A percentile compares a stretch with the other conserved stretches of the same genome.
phyloP scores from a whole-genome alignment of 1,139 yeast species.

The Lodderomyces oxycetoniae region DNA sequence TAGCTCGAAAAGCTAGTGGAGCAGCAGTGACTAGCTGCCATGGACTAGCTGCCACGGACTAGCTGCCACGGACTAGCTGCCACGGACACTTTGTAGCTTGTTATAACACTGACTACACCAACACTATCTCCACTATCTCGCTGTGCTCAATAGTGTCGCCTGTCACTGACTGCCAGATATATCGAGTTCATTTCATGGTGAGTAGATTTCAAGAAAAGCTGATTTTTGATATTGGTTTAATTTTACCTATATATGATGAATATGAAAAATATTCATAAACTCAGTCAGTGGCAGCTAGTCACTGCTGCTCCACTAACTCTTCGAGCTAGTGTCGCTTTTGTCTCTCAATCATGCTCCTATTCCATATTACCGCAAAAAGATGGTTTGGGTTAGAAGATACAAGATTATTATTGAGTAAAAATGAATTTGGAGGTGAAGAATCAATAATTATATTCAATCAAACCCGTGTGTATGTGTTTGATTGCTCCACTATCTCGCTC shows the following conservation, averaged over 20 bases:
- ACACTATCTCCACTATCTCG: too few species aligned
- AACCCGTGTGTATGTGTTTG: too few species aligned
- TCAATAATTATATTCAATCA: slow-evolving; percentile 33
- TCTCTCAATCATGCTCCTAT: slow-evolving; percentile 17
- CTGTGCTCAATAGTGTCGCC: too few species aligned
- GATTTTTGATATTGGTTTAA: slow-evolving; percentile 22
- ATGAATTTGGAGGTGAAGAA: slow-evolving; percentile 27
- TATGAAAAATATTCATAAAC: slow-evolving; percentile 11
- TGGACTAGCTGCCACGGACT: too few species aligned
- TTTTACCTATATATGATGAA: slow-evolving; percentile 15
- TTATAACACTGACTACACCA: too few species aligned
- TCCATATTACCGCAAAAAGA: slow-evolving; percentile 14
- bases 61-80: too few species aligned
- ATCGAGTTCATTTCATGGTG: slow-evolving; percentile 42
- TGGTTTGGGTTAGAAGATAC: slow-evolving; percentile 49
- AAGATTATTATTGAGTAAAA: slow-evolving; percentile 29
- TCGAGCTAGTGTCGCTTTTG: slow-evolving; percentile 28
- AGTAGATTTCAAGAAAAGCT: slow-evolving; percentile 33
- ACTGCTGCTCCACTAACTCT: too few species aligned
- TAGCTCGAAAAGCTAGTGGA: too few species aligned
- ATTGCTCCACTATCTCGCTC: too few species aligned
- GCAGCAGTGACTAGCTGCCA: too few species aligned
- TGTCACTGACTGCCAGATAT: too few species aligned
- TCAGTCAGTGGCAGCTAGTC: slow-evolving; percentile 22
- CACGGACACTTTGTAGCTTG: too few species aligned